Evolutionary conservation across 2,329 filamentous ascomycete species (phyloP), one percentile per base, ranked within the genome.

Genomic region (Colletotrichum zoysiae): DNA sequence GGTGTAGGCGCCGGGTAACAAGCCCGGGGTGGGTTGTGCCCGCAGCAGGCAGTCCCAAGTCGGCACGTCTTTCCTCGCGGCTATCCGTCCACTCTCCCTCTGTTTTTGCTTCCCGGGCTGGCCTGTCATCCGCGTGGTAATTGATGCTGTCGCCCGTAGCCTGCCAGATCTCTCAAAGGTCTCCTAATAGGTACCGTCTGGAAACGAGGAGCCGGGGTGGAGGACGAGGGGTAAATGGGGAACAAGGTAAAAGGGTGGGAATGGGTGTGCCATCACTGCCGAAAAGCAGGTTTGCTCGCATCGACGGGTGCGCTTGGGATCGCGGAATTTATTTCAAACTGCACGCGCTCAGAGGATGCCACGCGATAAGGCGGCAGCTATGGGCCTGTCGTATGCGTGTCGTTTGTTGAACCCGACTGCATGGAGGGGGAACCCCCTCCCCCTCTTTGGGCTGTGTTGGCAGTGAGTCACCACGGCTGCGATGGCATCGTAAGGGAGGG

Each of bases 311-410:
- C 35, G 46, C 51, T 71, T 33, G 65, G 68, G 57, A 63, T 71
- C 58, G 65, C 57, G 65, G 58, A 59, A 59, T 51, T 64, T 64
- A 63, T 64, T 63, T 46, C 33, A 12, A 35, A 35, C 60, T 33
- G 46, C 55, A 60, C 20, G 38, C 56, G 57, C 62, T 53, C 42
- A 70, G 61, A 65, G 58, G 42, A 61, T 71, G 70, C 70, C 70
- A 73, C 70, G 70, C 70, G 61, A 73, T 67, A 73, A 71, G 70
- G 57, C 59, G 60, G 62, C 26, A 40, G 40, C 57, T 61, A 51
- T 66, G 67, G 60, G 67, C 60, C 53, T 58, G 57, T 26, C 30
- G 64, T 44, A 30, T 44, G 60, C 65, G 65, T 70, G 59, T 70
- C 65, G 70, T 60, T 59, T 70, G 55, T 65, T 56, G 56, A 57